Evolutionary conservation across 495 filamentous ascomycete genomes (phyloP).

Genomic region (Aspergillus hancockii): DNA sequence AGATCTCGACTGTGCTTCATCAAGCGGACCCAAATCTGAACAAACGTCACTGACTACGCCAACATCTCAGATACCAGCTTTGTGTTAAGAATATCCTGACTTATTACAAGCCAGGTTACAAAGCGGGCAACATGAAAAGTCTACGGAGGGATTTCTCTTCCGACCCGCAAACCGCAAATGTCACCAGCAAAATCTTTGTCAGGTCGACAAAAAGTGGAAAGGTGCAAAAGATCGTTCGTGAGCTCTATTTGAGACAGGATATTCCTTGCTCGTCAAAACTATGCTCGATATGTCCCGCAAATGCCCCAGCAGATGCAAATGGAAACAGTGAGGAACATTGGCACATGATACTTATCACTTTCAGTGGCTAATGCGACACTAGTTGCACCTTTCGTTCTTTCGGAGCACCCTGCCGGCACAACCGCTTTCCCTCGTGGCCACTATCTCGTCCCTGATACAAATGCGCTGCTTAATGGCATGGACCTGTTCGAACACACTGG

Average conservation of each 20-base stretch:
- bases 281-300: slow-evolving; percentile 69
- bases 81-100: slow-evolving; percentile 16
- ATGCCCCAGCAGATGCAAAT: slow-evolving; percentile 73
- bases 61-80: slow-evolving; percentile 16
- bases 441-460: slow-evolving; percentile 95
- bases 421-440: slow-evolving; percentile 81
- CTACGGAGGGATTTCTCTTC: slow-evolving; percentile 72
- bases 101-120: slow-evolving; percentile 18
- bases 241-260: slow-evolving; percentile 92
- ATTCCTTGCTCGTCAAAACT: slow-evolving; percentile 96
- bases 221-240: slow-evolving; percentile 96
- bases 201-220: slow-evolving; percentile 91
- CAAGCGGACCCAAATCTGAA: slow-evolving; percentile 14
- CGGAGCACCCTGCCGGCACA: slow-evolving; percentile 80
- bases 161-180: slow-evolving; percentile 71
- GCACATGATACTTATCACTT: neutral
- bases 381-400: slow-evolving; percentile 85
- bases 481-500: slow-evolving; percentile 91
- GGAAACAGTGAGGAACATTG: slow-evolving; percentile 61
- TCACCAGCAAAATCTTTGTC: slow-evolving; percentile 91
- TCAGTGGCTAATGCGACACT: slow-evolving; percentile 31
- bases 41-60: slow-evolving; percentile 20
- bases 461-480: slow-evolving; percentile 93
- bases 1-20: slow-evolving; percentile 12
- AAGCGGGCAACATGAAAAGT: slow-evolving; percentile 71